A percentile compares a stretch with the other conserved stretches of the same genome.
These are phyloP conservation scores for Xylariaceae sp. DNA, from an alignment of 2,329 filamentous ascomycete species.

Conservation along the genomic window DNA sequence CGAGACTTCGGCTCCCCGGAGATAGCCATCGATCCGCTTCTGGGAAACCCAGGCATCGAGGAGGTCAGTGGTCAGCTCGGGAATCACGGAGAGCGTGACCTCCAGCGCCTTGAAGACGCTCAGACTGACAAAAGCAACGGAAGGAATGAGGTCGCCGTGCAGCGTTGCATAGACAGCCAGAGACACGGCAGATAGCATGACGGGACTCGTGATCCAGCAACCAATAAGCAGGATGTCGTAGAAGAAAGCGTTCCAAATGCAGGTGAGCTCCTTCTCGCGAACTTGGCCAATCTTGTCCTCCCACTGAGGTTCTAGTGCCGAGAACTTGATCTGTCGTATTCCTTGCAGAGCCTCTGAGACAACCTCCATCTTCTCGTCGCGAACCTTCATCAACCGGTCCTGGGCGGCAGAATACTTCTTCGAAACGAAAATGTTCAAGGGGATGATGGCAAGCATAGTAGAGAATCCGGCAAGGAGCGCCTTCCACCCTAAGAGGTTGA, in stretches of 20 bases:
- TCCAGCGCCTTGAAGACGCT: conserved; percentile 70
- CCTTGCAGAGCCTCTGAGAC: conserved; percentile 71
- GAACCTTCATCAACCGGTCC: conserved; percentile 64
- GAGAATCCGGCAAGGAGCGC: conserved; percentile 58
- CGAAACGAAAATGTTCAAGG: conserved; percentile 60
- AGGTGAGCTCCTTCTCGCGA: conserved; percentile 57
- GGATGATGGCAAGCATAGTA: conserved; percentile 56
- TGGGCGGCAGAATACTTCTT: conserved; percentile 58
- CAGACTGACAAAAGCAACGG: conserved; percentile 72
- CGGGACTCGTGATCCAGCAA: conserved; percentile 67
- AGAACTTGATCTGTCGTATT: conserved; percentile 80
- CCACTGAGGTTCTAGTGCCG: conserved; percentile 69
- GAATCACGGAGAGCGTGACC: conserved; percentile 60
- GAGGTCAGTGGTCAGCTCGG: conserved; percentile 62
- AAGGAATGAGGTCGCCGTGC: conserved; percentile 57
- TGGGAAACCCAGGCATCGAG: conserved; percentile 69
- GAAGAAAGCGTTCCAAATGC: conserved; percentile 59
- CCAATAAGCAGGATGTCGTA: conserved; percentile 55
- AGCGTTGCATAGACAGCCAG: conserved; percentile 60
- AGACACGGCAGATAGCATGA: conserved; percentile 64
- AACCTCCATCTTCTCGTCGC: conserved; percentile 68
- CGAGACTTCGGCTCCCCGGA: conserved; percentile 57
- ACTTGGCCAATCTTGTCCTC: conserved; percentile 59
- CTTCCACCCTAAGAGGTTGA: conserved; percentile 65
- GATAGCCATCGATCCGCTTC: conserved; percentile 63